A percentile compares a stretch with the other conserved stretches of the same genome.
Evolutionary conservation across 1,139 yeast species (phyloP).

Genomic region (Cylindricascospora bacillispora): DNA sequence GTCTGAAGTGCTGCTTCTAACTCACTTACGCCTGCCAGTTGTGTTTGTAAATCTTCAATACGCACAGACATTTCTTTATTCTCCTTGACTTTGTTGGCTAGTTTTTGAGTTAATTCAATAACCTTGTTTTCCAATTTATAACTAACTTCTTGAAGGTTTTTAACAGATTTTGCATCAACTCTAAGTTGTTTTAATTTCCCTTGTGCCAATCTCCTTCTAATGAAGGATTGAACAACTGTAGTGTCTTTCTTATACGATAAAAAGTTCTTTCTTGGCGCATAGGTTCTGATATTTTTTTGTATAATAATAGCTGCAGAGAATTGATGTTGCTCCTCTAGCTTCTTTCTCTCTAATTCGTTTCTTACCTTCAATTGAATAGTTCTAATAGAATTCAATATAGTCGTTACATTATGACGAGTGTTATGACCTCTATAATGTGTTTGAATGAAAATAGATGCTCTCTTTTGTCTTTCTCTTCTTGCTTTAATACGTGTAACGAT

Average conservation of each 20-base stretch:
- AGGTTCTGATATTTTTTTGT: slow-evolving; percentile 37
- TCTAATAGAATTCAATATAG: slow-evolving; percentile 40
- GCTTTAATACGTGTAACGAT: slow-evolving; percentile 43
- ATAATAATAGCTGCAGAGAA: slow-evolving; percentile 54
- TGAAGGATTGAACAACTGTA: slow-evolving; percentile 60
- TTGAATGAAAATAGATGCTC: slow-evolving; percentile 66
- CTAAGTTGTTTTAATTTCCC: slow-evolving; percentile 50
- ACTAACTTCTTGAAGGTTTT: slow-evolving; percentile 81
- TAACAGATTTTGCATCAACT: slow-evolving; percentile 82
- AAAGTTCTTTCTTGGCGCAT: slow-evolving; percentile 20
- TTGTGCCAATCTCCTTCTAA: slow-evolving; percentile 67
- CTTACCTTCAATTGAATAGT: slow-evolving; percentile 60
- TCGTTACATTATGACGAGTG: slow-evolving; percentile 37
- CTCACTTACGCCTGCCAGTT: slow-evolving; percentile 45
- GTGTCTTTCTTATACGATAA: slow-evolving; percentile 34
- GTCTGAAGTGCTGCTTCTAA: slow-evolving; percentile 45
- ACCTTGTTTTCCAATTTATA: slow-evolving; percentile 92
- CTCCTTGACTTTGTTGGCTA: slow-evolving; percentile 67
- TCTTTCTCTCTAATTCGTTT: slow-evolving; percentile 50
- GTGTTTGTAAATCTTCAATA: slow-evolving; percentile 42
- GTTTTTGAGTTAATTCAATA: slow-evolving; percentile 77
- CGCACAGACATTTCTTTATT: slow-evolving; percentile 60
- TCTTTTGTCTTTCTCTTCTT: slow-evolving; percentile 43
- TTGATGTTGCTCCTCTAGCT: slow-evolving; percentile 36
- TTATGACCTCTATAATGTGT: slow-evolving; percentile 56